Conservation (phyloP, 805 yeast species). For the Wickerhamiella vanderwaltii region DNA sequence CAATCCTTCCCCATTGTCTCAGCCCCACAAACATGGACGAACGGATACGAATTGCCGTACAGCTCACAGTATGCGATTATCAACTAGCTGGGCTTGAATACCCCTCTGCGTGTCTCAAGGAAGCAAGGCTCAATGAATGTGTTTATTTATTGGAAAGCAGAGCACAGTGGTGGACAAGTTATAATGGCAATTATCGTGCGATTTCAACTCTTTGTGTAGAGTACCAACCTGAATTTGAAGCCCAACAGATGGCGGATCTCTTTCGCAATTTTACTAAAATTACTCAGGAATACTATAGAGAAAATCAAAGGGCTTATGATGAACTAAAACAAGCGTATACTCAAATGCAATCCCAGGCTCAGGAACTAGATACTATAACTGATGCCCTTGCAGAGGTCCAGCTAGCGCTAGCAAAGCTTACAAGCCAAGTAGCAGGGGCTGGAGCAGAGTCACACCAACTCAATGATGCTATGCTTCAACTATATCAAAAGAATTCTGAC, state of each 20-base stretch:
- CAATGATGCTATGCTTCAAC: not conserved
- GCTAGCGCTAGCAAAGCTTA: not conserved
- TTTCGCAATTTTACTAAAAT: constrained; percentile 11
- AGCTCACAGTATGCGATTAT: constrained; percentile 26
- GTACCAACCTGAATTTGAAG: constrained; percentile 19
- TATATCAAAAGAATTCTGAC: not conserved
- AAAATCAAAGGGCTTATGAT: not conserved
- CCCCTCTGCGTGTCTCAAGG: constrained; percentile 20
- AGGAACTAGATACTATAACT: not conserved
- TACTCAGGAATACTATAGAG: not conserved
- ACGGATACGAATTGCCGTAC: constrained; percentile 20
- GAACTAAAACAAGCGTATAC: not conserved
- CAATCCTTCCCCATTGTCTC: constrained; percentile 21
- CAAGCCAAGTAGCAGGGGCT: not conserved
- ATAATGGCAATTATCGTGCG: constrained; percentile 50
- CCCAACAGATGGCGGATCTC: constrained; percentile 10
- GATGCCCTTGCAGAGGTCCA: not conserved
- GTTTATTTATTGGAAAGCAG: constrained; percentile 21
- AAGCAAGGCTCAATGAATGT: constrained; percentile 14
- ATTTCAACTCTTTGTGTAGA: constrained; percentile 38
- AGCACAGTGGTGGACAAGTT: constrained; percentile 61
- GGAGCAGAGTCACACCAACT: not conserved
- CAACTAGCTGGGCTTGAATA: constrained; percentile 21
- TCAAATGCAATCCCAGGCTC: not conserved
- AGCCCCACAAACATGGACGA: constrained; percentile 16